Evolutionary conservation across 2,329 filamentous ascomycete species (phyloP).

Genomic region (Fusarium redolens): DNA sequence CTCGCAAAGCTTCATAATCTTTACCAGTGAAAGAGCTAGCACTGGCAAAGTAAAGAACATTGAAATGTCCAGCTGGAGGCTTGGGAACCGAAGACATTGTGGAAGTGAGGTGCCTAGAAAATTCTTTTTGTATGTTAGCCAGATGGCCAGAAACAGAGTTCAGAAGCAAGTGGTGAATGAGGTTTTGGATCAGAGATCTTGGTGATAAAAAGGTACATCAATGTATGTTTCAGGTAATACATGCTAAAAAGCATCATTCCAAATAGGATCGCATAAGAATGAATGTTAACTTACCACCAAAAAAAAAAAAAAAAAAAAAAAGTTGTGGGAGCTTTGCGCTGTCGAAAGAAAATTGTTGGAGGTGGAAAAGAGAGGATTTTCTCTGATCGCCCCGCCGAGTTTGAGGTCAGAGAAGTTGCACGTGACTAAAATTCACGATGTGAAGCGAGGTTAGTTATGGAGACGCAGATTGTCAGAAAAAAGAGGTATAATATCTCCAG

Average conservation of each 20-base stretch:
- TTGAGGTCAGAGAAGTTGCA: slow-evolving; percentile 23
- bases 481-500: slow-evolving; percentile 6
- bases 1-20: slow-evolving; percentile 72
- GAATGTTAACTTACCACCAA: slow-evolving; percentile 51
- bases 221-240: slow-evolving; percentile 67
- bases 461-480: slow-evolving; percentile 16
- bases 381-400: slow-evolving; percentile 35
- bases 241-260: slow-evolving; percentile 68
- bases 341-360: slow-evolving; percentile 11
- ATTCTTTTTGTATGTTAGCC: slow-evolving; percentile 39
- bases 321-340: slow-evolving; percentile 19
- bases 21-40: slow-evolving; percentile 78
- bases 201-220: slow-evolving; percentile 73
- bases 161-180: slow-evolving; percentile 15
- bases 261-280: slow-evolving; percentile 19
- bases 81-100: slow-evolving; percentile 56
- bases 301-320: neutral
- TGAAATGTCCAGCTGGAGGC: slow-evolving; percentile 75
- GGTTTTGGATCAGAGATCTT: slow-evolving; percentile 73
- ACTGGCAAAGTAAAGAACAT: slow-evolving; percentile 83
- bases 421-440: slow-evolving; percentile 26
- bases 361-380: slow-evolving; percentile 16
- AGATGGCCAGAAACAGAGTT: neutral
- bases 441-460: slow-evolving; percentile 26
- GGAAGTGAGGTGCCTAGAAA: neutral